These are phyloP conservation scores for Vitis cinerea DNA, from an alignment of 164 flowering plant species.

Conservation along the genomic window DNA sequence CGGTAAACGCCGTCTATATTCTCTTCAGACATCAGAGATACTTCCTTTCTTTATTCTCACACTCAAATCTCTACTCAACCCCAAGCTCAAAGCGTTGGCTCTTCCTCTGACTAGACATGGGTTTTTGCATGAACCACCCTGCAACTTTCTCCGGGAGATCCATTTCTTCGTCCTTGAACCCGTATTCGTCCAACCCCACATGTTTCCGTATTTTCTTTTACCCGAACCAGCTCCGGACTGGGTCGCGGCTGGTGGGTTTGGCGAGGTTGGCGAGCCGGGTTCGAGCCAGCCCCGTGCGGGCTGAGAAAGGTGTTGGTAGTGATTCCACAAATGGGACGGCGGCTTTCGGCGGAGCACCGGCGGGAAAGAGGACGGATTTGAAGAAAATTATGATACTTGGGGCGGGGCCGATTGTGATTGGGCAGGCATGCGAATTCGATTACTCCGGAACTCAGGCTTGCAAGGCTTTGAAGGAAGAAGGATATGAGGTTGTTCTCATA, in stretches of 20 bases:
- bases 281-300: conserved; percentile 4
- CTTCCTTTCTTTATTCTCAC: too few relatives aligned
- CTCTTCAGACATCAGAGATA: too few relatives aligned
- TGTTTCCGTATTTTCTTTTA: conserved; percentile 9
- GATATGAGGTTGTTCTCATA: conserved; percentile 81
- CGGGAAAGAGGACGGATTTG: conserved; percentile 79
- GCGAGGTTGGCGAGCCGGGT: background rate
- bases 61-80: background rate
- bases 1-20: too few relatives aligned
- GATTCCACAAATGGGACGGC: too few relatives aligned
- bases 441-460: conserved; percentile 98
- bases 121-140: conserved; percentile 21
- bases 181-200: conserved; percentile 3
- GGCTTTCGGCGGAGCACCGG: background rate
- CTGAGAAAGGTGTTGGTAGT: conserved; percentile 2
- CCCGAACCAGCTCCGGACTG: conserved; percentile 11
- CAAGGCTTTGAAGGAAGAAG: conserved; percentile 88
- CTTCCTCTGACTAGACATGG: conserved; percentile 11
- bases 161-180: conserved; percentile 6
- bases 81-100: background rate
- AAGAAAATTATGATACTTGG: conserved; percentile 95
- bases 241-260: background rate
- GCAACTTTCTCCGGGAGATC: conserved; percentile 14
- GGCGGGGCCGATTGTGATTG: conserved; percentile 95
- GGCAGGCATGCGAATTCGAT: conserved; percentile 98